Evolutionary conservation across 768 basidiomycete species (phyloP), one percentile per base, ranked within the genome.

Genomic region (Lactarius hengduanensis): DNA sequence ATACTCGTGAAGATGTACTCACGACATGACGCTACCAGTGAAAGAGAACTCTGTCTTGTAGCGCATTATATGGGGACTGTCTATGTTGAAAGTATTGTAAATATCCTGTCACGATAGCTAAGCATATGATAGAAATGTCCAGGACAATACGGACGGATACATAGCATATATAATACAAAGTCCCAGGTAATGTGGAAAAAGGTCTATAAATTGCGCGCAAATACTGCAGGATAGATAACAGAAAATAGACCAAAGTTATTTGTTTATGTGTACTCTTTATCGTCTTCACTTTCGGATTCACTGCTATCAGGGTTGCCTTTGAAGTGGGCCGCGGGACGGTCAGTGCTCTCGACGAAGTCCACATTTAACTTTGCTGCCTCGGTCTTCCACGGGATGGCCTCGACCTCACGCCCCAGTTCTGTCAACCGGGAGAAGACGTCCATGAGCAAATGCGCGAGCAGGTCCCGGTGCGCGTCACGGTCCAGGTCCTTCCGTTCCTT

Each of bases 311-410:
- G 20, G 11, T 38, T 18, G 16, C 3, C 62, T 28, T 67, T 63
- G 15, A 20, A 32, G 11, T 38, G 53, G 8, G 38, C 30, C 2
- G 57, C 22, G 8, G 65, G 45, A 13, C n/a, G 61, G 18, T 67
- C 66, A 18, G 34, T 5, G 41, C 8, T 53, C 66, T 67, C 66
- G 6, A 67, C 66, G n/a, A 67, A n/a, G 22, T 59, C 62, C 22
- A 26, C 18, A 40, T 67, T 67, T 50, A 67, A 45, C 62, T 59
- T 63, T 28, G 66, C 62, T 22, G 66, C 66, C 53, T 67, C 66
- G 5, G 66, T 67, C 58, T 67, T 67, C 45, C 50, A 67, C 32
- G 34, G 62, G 41, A 67, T 67, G 7, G 66, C 66, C 62, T 67
- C 66, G n/a, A 47, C 66, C 3, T 67, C 66, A 13, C 66, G 66